phyloP scores from a whole-genome alignment of 495 filamentous ascomycete genomes.

The Penicillium malachiteum region DNA sequence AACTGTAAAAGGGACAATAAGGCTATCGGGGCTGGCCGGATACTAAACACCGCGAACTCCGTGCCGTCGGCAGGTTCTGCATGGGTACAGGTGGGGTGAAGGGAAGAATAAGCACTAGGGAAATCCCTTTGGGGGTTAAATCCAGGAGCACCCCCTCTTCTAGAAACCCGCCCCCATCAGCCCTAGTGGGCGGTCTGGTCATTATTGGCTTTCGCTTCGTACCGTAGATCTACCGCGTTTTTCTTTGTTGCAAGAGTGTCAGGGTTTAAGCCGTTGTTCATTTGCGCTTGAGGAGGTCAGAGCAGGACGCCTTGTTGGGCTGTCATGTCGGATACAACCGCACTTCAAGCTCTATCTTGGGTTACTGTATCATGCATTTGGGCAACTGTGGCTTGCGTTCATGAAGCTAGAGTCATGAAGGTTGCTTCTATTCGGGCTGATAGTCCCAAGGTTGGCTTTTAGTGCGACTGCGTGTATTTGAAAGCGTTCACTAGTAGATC shows the following conservation, averaged over 20 bases:
- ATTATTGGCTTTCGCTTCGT: neutral
- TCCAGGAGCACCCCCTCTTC: constrained; percentile 6
- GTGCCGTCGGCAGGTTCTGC: constrained; percentile 3
- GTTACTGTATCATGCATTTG: neutral
- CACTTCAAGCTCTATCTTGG: neutral
- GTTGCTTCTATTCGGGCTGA: neutral
- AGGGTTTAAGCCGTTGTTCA: neutral
- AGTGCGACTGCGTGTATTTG: too few species aligned
- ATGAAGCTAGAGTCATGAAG: neutral
- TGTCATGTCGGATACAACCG: neutral
- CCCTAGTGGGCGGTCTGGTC: constrained; percentile 10
- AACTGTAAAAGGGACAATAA: neutral
- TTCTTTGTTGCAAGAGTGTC: neutral
- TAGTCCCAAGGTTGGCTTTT: too few species aligned
- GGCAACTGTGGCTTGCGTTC: too few species aligned
- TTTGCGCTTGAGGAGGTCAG: neutral
- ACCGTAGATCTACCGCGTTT: neutral
- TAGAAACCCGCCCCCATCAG: constrained; percentile 15
- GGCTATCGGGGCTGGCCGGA: neutral
- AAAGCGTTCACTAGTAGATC: too few species aligned
- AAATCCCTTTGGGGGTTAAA: constrained; percentile 3
- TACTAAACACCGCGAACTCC: neutral
- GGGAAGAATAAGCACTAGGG: constrained; percentile 21
- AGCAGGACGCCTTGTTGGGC: constrained; percentile 1
- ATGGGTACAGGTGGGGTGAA: neutral